These are phyloP conservation scores for Maudiozyma bulderi DNA, from an alignment of 805 yeast species.

Conservation along the genomic window DNA sequence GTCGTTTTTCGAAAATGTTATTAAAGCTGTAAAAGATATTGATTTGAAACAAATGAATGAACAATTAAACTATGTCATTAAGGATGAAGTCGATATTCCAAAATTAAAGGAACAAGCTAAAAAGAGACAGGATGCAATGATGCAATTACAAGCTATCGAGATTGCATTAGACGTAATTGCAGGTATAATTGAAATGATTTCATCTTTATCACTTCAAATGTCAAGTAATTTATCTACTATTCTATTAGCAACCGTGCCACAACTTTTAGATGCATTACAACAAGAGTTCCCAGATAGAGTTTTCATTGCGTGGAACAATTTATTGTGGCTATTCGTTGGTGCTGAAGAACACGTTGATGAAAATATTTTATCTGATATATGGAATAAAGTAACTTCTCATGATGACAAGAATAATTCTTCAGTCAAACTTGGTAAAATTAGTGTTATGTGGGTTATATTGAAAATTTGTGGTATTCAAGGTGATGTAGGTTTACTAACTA, in stretches of 20 bases:
- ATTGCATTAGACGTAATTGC: constrained; percentile 67
- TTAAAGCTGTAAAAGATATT: constrained; percentile 24
- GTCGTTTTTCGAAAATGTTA: constrained; percentile 17
- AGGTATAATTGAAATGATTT: constrained; percentile 54
- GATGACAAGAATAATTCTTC: constrained; percentile 19
- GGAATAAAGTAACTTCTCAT: constrained; percentile 7
- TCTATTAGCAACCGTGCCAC: constrained; percentile 22
- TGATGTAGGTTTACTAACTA: constrained; percentile 10
- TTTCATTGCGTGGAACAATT: constrained; percentile 61
- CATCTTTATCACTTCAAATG: constrained; percentile 13
- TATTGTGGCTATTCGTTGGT: constrained; percentile 40
- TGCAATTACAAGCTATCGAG: constrained; percentile 55
- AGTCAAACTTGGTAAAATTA: constrained; percentile 30
- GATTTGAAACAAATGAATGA: constrained; percentile 28
- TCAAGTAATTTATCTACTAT: constrained; percentile 4
- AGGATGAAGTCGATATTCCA: constrained; percentile 12
- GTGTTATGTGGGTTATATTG: constrained; percentile 38
- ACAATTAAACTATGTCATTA: constrained; percentile 6
- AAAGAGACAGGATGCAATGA: constrained; percentile 37
- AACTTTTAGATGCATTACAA: constrained; percentile 34
- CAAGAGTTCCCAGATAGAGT: constrained; percentile 46
- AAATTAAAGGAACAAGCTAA: constrained; percentile 31
- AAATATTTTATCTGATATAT: constrained; percentile 9
- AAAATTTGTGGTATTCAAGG: constrained; percentile 13
- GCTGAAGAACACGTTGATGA: constrained; percentile 17